Evolutionary conservation across 768 basidiomycete species (phyloP).

Genomic region (Cystobasidium tubakii): DNA sequence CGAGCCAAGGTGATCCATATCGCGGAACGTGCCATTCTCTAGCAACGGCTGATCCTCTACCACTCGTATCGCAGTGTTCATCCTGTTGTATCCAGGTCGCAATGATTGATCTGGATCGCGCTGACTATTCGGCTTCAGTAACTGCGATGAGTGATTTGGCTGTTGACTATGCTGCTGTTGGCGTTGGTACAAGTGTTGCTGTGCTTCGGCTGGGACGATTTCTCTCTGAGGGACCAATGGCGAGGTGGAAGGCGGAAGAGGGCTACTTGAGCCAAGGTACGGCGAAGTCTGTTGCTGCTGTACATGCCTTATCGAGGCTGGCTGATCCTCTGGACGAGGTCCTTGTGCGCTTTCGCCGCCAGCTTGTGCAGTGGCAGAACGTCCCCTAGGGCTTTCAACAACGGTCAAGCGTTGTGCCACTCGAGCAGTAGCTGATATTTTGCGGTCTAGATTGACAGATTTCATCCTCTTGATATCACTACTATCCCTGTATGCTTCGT

Average conservation of each 20-base stretch:
- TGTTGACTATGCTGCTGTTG: conserved; percentile 9
- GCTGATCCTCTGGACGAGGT: not conserved
- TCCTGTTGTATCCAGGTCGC: conserved; percentile 43
- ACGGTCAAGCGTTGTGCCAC: conserved; percentile 89
- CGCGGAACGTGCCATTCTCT: conserved; percentile 29
- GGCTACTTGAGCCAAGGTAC: not conserved
- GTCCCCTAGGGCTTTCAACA: conserved; percentile 86
- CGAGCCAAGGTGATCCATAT: conserved; percentile 47
- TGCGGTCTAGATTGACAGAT: conserved; percentile 87
- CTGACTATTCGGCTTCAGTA: not conserved
- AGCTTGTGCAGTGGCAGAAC: conserved; percentile 53
- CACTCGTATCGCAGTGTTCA: conserved; percentile 81
- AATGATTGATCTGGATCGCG: not conserved
- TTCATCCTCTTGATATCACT: conserved; percentile 90
- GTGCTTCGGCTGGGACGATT: not conserved
- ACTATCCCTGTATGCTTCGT: conserved; percentile 78
- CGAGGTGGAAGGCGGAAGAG: not conserved
- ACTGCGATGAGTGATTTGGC: not conserved
- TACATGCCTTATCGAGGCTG: conserved; percentile 4
- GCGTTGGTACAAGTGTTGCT: not conserved
- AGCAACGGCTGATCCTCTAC: conserved; percentile 62
- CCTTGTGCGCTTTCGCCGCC: conserved; percentile 16
- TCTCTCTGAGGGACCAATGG: not conserved
- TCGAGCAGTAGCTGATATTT: conserved; percentile 77
- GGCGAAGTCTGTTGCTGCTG: conserved; percentile 19